phyloP scores from a whole-genome alignment of 768 basidiomycete genomes.

The Pleurotus sapidus region DNA sequence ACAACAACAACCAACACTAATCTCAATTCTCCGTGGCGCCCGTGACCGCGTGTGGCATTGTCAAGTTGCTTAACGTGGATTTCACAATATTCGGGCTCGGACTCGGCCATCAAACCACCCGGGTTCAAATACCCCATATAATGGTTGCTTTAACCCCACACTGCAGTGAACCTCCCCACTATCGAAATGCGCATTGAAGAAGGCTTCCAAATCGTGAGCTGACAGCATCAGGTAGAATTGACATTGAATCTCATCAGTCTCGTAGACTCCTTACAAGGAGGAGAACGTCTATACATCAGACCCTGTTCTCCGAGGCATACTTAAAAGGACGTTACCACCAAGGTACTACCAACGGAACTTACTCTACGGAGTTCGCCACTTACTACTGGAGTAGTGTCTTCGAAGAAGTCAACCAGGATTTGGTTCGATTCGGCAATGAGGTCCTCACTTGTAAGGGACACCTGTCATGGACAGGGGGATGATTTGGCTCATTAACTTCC shows the following conservation, averaged over 20 bases:
- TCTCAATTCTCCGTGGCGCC: background rate
- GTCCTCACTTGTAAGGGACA: slow-evolving; percentile 44
- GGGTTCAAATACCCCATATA: slow-evolving; percentile 4
- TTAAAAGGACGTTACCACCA: slow-evolving; percentile 54
- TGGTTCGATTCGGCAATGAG: slow-evolving; percentile 57
- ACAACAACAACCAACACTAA: no score
- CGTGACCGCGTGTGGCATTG: no score
- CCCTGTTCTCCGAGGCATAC: slow-evolving; percentile 55
- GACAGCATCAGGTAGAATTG: background rate
- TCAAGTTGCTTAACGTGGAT: background rate
- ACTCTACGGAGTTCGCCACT: no score
- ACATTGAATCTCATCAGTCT: background rate
- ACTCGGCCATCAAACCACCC: background rate
- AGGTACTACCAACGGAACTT: slow-evolving; percentile 21
- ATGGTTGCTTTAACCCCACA: background rate
- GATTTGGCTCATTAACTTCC: background rate
- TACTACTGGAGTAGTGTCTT: slow-evolving; percentile 29
- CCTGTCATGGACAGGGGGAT: background rate
- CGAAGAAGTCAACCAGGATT: slow-evolving; percentile 54
- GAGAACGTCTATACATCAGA: slow-evolving; percentile 63
- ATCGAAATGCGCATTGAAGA: slow-evolving; percentile 61
- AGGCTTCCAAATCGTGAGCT: slow-evolving; percentile 58
- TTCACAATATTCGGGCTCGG: background rate
- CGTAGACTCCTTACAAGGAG: slow-evolving; percentile 50
- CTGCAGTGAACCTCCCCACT: background rate